Percentiles rank a stretch among this genome's conserved stretches.
phyloP scores from a whole-genome alignment of 2,329 filamentous ascomycete species.

The Fusarium armeniacum region DNA sequence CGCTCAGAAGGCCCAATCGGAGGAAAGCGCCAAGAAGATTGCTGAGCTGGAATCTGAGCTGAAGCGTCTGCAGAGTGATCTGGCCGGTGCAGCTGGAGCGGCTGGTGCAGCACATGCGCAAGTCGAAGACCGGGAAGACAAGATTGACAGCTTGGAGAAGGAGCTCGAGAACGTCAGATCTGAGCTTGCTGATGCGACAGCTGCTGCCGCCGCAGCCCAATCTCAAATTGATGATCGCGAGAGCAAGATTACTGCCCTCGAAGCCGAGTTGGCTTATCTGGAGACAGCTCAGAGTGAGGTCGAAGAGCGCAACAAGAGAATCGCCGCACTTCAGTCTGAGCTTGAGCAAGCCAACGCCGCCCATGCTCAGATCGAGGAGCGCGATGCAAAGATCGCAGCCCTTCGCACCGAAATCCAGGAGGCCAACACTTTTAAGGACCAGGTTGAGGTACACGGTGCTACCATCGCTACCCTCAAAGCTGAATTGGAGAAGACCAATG shows the following conservation, averaged over 20 bases:
- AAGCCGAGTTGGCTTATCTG: constrained; percentile 37
- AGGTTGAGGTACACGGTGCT: constrained; percentile 40
- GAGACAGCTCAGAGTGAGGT: constrained; percentile 39
- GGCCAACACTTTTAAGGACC: constrained; percentile 23
- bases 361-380: constrained; percentile 32
- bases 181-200: constrained; percentile 38
- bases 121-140: constrained; percentile 55
- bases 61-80: constrained; percentile 53
- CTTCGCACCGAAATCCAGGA: constrained; percentile 42
- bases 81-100: constrained; percentile 42
- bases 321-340: constrained; percentile 50
- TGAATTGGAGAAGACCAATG: constrained; percentile 38
- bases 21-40: constrained; percentile 56
- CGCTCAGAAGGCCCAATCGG: constrained; percentile 37
- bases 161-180: constrained; percentile 39
- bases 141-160: constrained; percentile 58
- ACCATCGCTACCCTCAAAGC: constrained; percentile 43
- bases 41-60: constrained; percentile 57
- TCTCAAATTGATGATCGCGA: constrained; percentile 44
- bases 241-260: constrained; percentile 40
- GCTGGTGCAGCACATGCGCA: constrained; percentile 48
- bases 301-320: constrained; percentile 36
- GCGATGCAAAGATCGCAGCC: constrained; percentile 31
- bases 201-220: constrained; percentile 26
- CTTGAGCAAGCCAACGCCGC: constrained; percentile 50